Evolutionary conservation across 2,329 filamentous ascomycete species (phyloP), one percentile per base, ranked within the genome.

Genomic region (Paraconiothyrium brasiliense): DNA sequence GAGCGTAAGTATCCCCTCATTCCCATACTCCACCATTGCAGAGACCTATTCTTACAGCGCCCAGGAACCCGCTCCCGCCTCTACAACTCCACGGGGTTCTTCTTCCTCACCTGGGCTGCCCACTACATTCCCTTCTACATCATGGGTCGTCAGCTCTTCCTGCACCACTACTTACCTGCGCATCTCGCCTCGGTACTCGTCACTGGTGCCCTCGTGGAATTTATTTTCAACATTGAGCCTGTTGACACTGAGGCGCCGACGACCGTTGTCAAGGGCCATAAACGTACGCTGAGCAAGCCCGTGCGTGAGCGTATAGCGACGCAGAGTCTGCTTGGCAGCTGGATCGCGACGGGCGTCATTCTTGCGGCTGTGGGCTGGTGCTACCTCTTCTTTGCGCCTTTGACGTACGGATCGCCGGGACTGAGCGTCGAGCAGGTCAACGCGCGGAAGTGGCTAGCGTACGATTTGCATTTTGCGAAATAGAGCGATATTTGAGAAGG

Each of bases 1-100:
- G 89, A 90, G 77, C 93, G 94, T 95, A 86, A 90, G 93, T 90
- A 22, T 35, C 60, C 24, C 20, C 9, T 35, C 50, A 44, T n/a
- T n/a, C 22, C 32, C 22, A 47, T 34, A 13, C 34, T 46, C 39
- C 41, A 5, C 22, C 41, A 16, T 32, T 48, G 16, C 46, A 2
- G 56, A 54, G 27, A 56, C 24, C 64, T 52, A 83, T 75, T 83
- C 74, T 50, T 24, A 63, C 59, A 50, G 47, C 63, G 51, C 43
- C 52, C 75, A 91, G 93, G 93, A 68, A 93, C 95, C 34, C 94
- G 95, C 67, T 94, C 92, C 27, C 93, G 94, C 66, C 86, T 99
- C 54, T 99, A 99, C 83, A 98, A 98, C 85, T 97, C 93, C 58
- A 98, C 95, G 0, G 95, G 95, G 27, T 99, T 99, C 87, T 96